phyloP scores from a whole-genome alignment of 169 alveolate genomes.

The Eimeria tenella region DNA sequence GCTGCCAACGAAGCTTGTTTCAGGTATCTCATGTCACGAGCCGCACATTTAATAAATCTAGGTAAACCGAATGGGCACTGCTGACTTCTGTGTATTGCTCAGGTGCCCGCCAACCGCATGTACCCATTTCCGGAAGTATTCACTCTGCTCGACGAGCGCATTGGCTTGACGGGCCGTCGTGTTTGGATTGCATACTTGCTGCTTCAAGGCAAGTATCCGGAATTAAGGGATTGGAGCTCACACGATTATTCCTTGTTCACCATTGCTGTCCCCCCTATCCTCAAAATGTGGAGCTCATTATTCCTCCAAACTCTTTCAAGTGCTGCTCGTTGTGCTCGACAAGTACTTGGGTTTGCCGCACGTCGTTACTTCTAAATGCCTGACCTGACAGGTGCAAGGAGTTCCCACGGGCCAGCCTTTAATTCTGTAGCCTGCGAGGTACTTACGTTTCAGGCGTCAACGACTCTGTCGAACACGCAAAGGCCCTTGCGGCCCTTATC shows the following conservation, averaged over 20 bases:
- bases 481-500: conserved; percentile 65
- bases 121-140: conserved; percentile 90
- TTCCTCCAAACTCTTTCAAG: background rate
- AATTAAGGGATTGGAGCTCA: background rate
- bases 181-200: conserved; percentile 91
- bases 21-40: too few species aligned
- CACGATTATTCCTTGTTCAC: background rate
- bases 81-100: background rate
- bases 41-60: too few species aligned
- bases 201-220: conserved; percentile 85
- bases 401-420: too few species aligned
- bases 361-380: too few species aligned
- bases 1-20: too few species aligned
- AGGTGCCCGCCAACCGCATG: conserved; percentile 88
- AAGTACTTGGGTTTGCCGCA: too few species aligned
- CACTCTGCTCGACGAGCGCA: conserved; percentile 87
- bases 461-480: conserved; percentile 61
- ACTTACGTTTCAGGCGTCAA: background rate
- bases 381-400: too few species aligned
- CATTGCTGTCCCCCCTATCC: background rate
- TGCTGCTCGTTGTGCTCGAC: background rate
- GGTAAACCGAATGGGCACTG: too few species aligned
- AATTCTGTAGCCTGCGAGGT: too few species aligned
- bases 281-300: background rate
- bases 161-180: conserved; percentile 88